A percentile compares a stretch with the other conserved stretches of the same genome.
Evolutionary conservation across 2,329 filamentous ascomycete species (phyloP).

Genomic region (Ceratocystiopsis sp.): DNA sequence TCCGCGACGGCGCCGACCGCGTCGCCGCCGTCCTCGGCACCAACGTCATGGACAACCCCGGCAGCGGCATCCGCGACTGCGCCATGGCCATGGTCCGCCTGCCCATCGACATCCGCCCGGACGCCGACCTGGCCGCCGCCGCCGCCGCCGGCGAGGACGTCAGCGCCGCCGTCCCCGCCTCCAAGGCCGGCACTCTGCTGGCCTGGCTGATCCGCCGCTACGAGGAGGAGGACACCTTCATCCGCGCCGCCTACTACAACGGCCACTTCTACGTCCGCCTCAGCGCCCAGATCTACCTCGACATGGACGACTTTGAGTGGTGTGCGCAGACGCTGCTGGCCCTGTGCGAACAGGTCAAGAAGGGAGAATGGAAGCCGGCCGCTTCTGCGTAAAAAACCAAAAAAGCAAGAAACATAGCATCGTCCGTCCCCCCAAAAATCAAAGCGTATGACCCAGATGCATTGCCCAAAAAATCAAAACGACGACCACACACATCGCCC

Average conservation of each 20-base stretch:
- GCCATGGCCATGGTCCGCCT: slow-evolving; percentile 46
- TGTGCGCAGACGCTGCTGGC: slow-evolving; percentile 30
- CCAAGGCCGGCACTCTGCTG: slow-evolving; percentile 15
- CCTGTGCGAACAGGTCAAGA: slow-evolving; percentile 7
- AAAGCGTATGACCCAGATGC: background rate
- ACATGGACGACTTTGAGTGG: slow-evolving; percentile 47
- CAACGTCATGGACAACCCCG: slow-evolving; percentile 39
- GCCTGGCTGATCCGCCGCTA: slow-evolving; percentile 21
- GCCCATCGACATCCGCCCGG: slow-evolving; percentile 21
- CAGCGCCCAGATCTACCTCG: slow-evolving; percentile 51
- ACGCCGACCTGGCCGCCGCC: slow-evolving; percentile 1
- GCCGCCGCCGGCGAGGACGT: background rate
- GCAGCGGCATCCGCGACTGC: slow-evolving; percentile 36
- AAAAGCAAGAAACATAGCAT: background rate
- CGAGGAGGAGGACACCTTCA: slow-evolving; percentile 34
- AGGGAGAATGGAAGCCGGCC: slow-evolving; percentile 7
- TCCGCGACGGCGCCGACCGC: slow-evolving; percentile 33
- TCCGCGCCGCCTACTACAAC: slow-evolving; percentile 37
- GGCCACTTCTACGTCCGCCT: slow-evolving; percentile 43
- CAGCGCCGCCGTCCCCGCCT: slow-evolving; percentile 5
- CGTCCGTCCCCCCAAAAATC: background rate
- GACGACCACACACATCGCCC: no score
- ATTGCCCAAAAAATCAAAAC: background rate
- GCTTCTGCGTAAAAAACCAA: background rate
- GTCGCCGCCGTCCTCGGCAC: slow-evolving; percentile 44